phyloP scores from a whole-genome alignment of 495 filamentous ascomycete genomes.

The Aspergillus incahuasiensis region DNA sequence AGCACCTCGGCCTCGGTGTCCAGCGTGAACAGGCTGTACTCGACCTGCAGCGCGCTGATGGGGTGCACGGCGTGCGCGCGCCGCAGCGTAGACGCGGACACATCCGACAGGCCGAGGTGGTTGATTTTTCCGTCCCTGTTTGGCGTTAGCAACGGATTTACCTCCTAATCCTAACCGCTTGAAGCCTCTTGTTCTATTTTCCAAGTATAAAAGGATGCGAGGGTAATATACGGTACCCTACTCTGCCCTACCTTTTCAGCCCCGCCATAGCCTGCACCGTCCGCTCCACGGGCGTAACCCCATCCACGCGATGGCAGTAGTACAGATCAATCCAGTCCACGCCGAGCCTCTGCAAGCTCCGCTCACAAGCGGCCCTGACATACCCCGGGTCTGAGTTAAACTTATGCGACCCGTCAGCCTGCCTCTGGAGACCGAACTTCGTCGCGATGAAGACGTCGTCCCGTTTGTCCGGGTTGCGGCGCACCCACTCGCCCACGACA shows the following conservation, averaged over 20 bases:
- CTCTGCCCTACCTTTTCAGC: conserved; percentile 47
- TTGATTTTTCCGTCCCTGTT: conserved; percentile 1
- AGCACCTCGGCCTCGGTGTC: conserved; percentile 54
- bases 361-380: conserved; percentile 38
- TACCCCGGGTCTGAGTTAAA: conserved; percentile 45
- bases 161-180: too few relatives aligned
- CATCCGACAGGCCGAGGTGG: conserved; percentile 35
- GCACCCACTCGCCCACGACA: conserved; percentile 53
- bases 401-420: conserved; percentile 17
- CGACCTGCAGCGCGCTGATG: conserved; percentile 57
- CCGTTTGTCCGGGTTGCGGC: conserved; percentile 40
- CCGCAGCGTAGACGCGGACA: conserved; percentile 51
- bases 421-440: conserved; percentile 39
- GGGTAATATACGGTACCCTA: too few relatives aligned
- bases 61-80: conserved; percentile 56
- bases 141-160: too few relatives aligned
- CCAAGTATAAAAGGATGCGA: too few relatives aligned
- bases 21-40: conserved; percentile 56
- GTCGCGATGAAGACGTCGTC: conserved; percentile 52
- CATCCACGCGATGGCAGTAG: conserved; percentile 34
- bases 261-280: conserved; percentile 44
- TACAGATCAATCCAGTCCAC: conserved; percentile 43
- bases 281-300: conserved; percentile 44
- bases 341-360: conserved; percentile 39
- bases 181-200: too few relatives aligned